These are phyloP conservation scores for Phytophthora macrochlamydospora DNA, from an alignment of 352 stramenopile genomes.

Conservation along the genomic window DNA sequence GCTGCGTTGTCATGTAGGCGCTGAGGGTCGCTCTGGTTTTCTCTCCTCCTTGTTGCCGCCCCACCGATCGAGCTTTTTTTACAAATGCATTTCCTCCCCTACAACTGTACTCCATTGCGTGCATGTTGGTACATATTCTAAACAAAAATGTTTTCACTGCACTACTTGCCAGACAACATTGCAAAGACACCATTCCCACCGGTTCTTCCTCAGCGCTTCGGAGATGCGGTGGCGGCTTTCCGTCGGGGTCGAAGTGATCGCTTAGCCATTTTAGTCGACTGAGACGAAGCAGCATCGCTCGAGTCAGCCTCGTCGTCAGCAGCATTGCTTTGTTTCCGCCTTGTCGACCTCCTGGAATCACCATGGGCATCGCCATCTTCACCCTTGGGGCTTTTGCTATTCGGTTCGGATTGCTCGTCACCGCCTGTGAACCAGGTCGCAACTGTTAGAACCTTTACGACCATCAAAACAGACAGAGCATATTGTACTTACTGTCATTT, in stretches of 20 bases:
- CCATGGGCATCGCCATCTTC: slow-evolving; percentile 35
- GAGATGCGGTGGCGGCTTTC: slow-evolving; percentile 47
- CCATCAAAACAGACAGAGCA: background rate
- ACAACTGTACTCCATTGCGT: slow-evolving; percentile 32
- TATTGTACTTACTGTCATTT: slow-evolving; percentile 2
- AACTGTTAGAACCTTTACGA: background rate
- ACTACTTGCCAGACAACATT: slow-evolving; percentile 11
- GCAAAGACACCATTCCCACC: slow-evolving; percentile 14
- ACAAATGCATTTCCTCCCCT: slow-evolving; percentile 30
- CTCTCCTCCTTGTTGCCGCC: slow-evolving; percentile 8
- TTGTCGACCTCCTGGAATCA: slow-evolving; percentile 20
- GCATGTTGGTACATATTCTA: slow-evolving; percentile 46
- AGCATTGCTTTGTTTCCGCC: slow-evolving; percentile 27
- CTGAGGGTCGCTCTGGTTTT: slow-evolving; percentile 18
- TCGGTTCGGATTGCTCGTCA: slow-evolving; percentile 30
- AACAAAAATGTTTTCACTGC: slow-evolving; percentile 45
- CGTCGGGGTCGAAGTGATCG: slow-evolving; percentile 67
- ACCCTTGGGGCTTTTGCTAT: slow-evolving; percentile 31
- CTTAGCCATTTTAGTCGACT: slow-evolving; percentile 29
- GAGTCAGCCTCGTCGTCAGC: slow-evolving; percentile 57
- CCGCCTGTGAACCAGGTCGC: slow-evolving; percentile 17
- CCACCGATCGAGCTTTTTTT: slow-evolving; percentile 19
- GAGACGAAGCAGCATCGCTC: slow-evolving; percentile 42
- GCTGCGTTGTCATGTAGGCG: slow-evolving; percentile 94
- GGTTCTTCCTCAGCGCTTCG: slow-evolving; percentile 35